Evolutionary conservation across 352 stramenopile species (phyloP), one percentile per base, ranked within the genome.

Genomic region (Globisporangium parvum): DNA sequence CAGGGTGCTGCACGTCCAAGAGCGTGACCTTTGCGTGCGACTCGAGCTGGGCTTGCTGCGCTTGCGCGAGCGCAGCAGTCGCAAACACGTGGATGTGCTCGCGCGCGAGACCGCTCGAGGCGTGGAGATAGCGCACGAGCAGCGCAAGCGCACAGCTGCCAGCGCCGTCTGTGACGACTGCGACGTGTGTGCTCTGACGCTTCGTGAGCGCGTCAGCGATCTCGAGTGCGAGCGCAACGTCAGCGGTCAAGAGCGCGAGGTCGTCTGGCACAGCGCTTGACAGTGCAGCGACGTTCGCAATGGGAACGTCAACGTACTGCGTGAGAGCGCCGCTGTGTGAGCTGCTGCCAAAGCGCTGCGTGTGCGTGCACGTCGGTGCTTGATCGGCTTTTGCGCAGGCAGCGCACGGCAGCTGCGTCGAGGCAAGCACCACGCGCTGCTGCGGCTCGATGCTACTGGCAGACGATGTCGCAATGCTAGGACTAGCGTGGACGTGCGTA

Each of bases 291-390:
- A 85, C 47, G 24, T 67, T 80, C 6, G 58, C 55, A 24, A 69
- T 14, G 21, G 72, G 75, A 10, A 85, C 11, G 24, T 73, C 71
- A 20, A 80, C 61, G 60, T 67, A 76, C 51, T 85, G 65, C 6
- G 67, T 62, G 2, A 85, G 59, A 10, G 75, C 47, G 1, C 75
- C 75, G 2, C 46, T 57, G 23, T 65, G 41, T 5, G 70, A 48
- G 53, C 57, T 74, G 17, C 80, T 51, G 23, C 74, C 74, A 20
- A 85, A 52, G 45, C 46, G 42, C 26, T 54, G 20, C 8, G 28
- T 33, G 41, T 18, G 20, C 3, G 15, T 17, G n/a, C 11, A 20
- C 39, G 49, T 65, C 10, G n/a, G 11, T 1, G 23, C 18, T n/a
- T 54, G 18, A 33, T 31, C 41, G 20, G 14, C 3, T 5, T 31